A percentile compares a stretch with the other conserved stretches of the same genome.
These are phyloP conservation scores for Ulmus americana DNA, from an alignment of 331 rosid genomes.

Conservation along the genomic window DNA sequence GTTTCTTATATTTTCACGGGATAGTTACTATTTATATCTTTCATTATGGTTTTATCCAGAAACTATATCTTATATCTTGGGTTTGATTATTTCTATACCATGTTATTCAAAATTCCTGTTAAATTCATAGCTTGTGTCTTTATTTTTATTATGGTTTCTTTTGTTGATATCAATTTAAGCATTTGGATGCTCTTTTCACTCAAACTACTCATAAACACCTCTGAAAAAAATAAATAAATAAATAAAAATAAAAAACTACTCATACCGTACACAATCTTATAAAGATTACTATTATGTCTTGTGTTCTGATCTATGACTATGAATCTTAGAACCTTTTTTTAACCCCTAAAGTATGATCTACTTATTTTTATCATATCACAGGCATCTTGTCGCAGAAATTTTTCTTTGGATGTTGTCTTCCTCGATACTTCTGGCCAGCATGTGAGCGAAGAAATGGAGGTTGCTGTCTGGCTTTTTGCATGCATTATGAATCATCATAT, in stretches of 20 bases:
- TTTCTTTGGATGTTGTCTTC: conserved; percentile 74
- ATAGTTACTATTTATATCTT: no score
- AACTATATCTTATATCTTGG: no score
- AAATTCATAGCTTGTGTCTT: no score
- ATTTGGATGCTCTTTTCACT: not conserved
- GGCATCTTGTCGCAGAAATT: conserved; percentile 92
- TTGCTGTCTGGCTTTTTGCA: conserved; percentile 24
- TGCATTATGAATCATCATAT: conserved; percentile 5
- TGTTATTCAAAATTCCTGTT: no score
- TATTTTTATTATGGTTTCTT: not conserved
- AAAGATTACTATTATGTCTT: not conserved
- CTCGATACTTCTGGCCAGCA: conserved; percentile 56
- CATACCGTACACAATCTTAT: not conserved
- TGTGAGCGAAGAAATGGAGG: conserved; percentile 64
- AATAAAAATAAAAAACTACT: no score
- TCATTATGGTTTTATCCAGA: no score
- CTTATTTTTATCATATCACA: conserved; percentile 40
- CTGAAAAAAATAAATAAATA: not conserved
- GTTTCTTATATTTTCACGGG: not conserved
- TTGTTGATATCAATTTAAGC: not conserved
- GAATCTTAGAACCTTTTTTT: not conserved
- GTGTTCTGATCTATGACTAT: not conserved
- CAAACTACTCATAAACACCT: not conserved
- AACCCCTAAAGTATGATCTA: conserved; percentile 20
- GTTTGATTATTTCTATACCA: no score